Base-by-base conservation (phyloP, 2,329 filamentous ascomycete genomes). In the Pseudogymnoascus sp. region DNA sequence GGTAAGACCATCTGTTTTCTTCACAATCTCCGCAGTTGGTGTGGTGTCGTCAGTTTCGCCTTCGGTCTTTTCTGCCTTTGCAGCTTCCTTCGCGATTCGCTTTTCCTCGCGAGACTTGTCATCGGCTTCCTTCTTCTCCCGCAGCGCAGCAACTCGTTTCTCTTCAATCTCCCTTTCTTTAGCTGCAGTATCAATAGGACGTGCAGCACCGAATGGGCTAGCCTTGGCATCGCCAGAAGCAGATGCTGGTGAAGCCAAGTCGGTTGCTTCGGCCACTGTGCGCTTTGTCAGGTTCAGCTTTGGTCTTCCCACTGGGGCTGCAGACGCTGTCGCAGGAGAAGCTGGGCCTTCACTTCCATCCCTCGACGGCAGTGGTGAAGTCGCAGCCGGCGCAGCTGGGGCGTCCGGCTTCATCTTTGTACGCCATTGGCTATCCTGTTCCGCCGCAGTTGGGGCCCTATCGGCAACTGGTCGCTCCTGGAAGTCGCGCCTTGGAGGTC, bases 381-480 rank as follows among this genome's bases (percentile, higher is more conserved):
- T 83, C 56, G 74, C 75, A 2, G 69, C 66, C 59, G 71, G 69
- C 34, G 68, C 65, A 28, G 18, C 55, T 37, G 55, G 55, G 34
- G 80, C 74, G 68, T 95, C 92, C n/a, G 92, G 90, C 66, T 85
- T 88, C 92, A 97, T 97, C 74, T 82, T 89, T 66, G 82, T 80
- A 68, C 94, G 88, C 94, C 94, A 99, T 75, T 95, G 86, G 75
- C 85, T 95, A 72, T 97, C 94, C 70, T 89, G 83, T 62, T 99
- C 94, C 57, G 94, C 89, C 38, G 94, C 94, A 60, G 89, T 97
- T 19, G 88, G 89, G 57, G 80, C 80, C 67, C 89, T 83, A 71
- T 90, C 87, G 13, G 77, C 72, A 58, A 80, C 80, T 10, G 85
- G 82, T 63, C 85, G 83, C 63, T 90, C 86, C 63, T 82, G 79